Percentiles rank a stretch among this genome's conserved stretches.
These are phyloP conservation scores for Gnetum montanum DNA, from an alignment of 75 land plant species.

Conservation along the genomic window DNA sequence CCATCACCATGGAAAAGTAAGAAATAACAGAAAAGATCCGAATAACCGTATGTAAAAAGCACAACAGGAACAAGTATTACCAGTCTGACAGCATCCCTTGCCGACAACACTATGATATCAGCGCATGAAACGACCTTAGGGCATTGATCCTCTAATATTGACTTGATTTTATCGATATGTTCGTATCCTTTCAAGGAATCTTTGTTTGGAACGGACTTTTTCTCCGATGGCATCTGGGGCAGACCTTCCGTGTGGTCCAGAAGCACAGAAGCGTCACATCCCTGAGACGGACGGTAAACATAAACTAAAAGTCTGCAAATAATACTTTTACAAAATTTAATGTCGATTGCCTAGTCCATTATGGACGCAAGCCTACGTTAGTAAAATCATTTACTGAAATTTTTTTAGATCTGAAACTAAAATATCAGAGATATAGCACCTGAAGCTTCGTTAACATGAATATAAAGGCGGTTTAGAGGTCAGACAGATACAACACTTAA, in stretches of 20 bases:
- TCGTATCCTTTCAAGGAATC: constrained; percentile 7
- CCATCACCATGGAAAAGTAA: not conserved
- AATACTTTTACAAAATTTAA: no score
- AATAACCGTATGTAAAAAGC: not conserved
- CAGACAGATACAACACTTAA: no score
- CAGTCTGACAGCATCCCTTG: constrained; percentile 8
- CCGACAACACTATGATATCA: constrained; percentile 8
- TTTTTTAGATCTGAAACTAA: no score
- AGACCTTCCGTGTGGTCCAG: not conserved
- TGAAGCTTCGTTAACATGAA: no score
- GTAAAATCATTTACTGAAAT: no score
- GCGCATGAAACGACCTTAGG: constrained; percentile 13
- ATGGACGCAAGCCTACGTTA: no score
- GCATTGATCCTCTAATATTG: not conserved
- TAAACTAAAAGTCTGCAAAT: no score
- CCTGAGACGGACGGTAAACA: constrained; percentile 7
- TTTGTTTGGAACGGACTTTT: not conserved
- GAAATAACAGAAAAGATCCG: not conserved
- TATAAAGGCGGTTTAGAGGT: no score
- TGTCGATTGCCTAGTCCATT: no score
- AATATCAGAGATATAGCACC: no score
- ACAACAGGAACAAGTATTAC: not conserved
- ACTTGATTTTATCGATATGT: constrained; percentile 4
- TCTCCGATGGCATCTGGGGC: not conserved
- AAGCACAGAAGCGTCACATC: constrained; percentile 14